A percentile compares a stretch with the other conserved stretches of the same genome.
Evolutionary conservation across 2,329 filamentous ascomycete species (phyloP).

Genomic region (Zymoseptoria tritici): DNA sequence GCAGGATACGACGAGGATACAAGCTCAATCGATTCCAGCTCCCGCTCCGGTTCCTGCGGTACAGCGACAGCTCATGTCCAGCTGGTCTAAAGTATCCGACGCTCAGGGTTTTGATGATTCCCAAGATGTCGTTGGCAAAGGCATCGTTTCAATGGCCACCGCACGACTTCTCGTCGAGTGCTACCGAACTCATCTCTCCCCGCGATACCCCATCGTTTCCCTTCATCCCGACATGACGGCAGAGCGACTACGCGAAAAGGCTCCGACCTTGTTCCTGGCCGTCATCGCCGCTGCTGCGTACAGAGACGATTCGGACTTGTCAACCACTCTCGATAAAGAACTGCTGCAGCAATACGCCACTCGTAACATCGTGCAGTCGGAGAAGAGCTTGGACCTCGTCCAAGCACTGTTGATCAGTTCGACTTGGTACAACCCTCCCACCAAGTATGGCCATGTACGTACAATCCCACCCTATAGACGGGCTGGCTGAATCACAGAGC

Average conservation of each 20-base stretch:
- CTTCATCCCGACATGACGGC: conserved; percentile 50
- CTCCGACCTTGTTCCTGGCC: conserved; percentile 62
- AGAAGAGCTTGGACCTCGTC: conserved; percentile 46
- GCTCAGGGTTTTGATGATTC: conserved; percentile 11
- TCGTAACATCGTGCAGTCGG: conserved; percentile 41
- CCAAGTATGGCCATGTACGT: conserved; percentile 32
- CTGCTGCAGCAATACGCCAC: conserved; percentile 43
- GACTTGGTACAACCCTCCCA: conserved; percentile 45
- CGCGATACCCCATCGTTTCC: conserved; percentile 56
- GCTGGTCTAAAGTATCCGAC: conserved; percentile 3
- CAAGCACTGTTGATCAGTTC: conserved; percentile 44
- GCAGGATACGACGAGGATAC: neutral
- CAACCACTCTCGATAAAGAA: conserved; percentile 41
- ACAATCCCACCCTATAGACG: neutral
- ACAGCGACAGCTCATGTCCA: neutral
- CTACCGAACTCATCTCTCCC: conserved; percentile 54
- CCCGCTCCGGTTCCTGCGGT: neutral
- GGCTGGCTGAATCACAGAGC: neutral
- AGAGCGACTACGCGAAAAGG: conserved; percentile 49
- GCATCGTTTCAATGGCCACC: conserved; percentile 49
- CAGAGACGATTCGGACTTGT: conserved; percentile 45
- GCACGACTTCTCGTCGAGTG: conserved; percentile 50
- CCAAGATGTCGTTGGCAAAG: conserved; percentile 48
- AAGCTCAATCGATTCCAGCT: neutral
- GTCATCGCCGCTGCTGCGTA: conserved; percentile 57